Evolutionary conservation across 2,329 filamentous ascomycete species (phyloP), one percentile per base, ranked within the genome.

Genomic region (Penicillium sp.): DNA sequence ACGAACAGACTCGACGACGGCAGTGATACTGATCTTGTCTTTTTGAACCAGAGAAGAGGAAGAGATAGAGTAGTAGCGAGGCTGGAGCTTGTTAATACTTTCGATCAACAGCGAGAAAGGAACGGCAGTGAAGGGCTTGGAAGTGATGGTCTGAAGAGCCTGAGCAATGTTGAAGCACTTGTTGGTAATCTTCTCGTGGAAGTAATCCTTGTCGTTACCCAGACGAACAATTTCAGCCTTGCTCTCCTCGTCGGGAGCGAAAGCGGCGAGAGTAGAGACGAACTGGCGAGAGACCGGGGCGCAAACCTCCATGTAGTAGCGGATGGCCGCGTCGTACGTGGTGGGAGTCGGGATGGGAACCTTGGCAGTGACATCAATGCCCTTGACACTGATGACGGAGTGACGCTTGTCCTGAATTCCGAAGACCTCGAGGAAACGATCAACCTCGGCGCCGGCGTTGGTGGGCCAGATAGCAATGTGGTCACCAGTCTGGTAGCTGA

Each of bases 1-100:
- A 55, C 84, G 77, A 64, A 92, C 83, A 11, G 88, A 90, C 73
- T 97, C 94, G 55, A 99, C 93, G 39, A 97, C 88, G 53, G 93
- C 93, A 14, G 94, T 99, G 67, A 99, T 89, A 56, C 94, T 90
- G 62, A 99, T 92, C 79, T 92, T 93, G 76, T 96, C 88, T 72
- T 94, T 92, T 72, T 99, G 92, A 14, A 96, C 92, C 8, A 92
- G 75, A 6, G 94, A 97, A 1, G 94, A 97, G 1, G 95, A 99
- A 2, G 94, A 99, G 74, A 99, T 99, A 46, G 95, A 99, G 80
- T 99, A 99, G 82, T 97, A 99, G 46, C 94, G 90, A 38, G 94
- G 93, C 75, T 99, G 94, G 53, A 99, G 86, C 81, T 97, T 97
- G 76, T 87, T 90, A 57, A 99, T 76, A 61, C 91, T 89, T 80